A percentile compares a stretch with the other conserved stretches of the same genome.
phyloP scores from a whole-genome alignment of 805 yeast genomes.

The Jamesozyma jinghongensis region DNA sequence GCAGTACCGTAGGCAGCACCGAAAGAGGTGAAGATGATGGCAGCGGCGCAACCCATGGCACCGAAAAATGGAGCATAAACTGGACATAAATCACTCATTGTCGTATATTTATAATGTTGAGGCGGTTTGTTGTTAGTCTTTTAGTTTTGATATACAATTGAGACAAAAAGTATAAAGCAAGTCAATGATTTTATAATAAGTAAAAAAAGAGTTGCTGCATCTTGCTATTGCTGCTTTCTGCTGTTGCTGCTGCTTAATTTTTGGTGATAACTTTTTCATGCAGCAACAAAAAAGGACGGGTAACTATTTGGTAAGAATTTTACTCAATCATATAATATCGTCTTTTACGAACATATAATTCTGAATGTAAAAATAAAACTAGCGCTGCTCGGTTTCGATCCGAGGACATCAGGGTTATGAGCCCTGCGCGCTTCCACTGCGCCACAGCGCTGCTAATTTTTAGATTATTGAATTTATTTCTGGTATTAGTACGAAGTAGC shows the following conservation, averaged over 20 bases:
- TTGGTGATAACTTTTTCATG: neutral
- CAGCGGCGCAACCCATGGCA: conserved; percentile 98
- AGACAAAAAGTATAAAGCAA: neutral
- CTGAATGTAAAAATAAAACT: conserved; percentile 22
- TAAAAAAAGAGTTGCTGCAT: neutral
- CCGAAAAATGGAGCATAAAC: conserved; percentile 86
- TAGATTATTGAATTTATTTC: too few relatives aligned
- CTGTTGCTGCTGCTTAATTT: conserved; percentile 1
- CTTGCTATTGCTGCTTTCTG: neutral
- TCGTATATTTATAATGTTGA: neutral
- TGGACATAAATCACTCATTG: conserved; percentile 33
- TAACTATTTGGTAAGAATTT: too few relatives aligned
- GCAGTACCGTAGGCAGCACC: conserved; percentile 99
- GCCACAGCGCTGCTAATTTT: conserved; percentile 69
- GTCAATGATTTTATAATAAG: neutral
- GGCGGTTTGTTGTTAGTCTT: neutral
- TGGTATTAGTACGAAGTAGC: too few relatives aligned
- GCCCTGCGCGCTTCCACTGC: conserved; percentile 99
- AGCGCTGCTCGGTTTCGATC: conserved; percentile 97
- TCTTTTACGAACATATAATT: neutral
- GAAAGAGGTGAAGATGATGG: conserved; percentile 96
- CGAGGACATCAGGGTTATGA: conserved; percentile 97
- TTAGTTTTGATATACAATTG: neutral
- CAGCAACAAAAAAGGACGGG: neutral
- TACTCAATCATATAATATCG: too few relatives aligned